Evolutionary conservation across 345 rosid species (phyloP).

Genomic region (Salix caprea): DNA sequence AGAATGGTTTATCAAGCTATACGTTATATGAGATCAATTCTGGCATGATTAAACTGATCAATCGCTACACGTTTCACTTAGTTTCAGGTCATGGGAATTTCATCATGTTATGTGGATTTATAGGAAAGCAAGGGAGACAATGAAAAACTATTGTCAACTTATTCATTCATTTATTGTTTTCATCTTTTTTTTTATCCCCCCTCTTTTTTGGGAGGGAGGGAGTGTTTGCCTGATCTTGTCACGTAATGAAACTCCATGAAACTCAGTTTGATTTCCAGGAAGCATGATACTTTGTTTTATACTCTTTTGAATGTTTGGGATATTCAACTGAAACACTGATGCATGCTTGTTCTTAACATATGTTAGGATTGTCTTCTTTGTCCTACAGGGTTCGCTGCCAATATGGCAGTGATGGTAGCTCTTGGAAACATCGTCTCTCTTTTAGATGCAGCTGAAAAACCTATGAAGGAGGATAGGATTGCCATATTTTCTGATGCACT

Average conservation of each 20-base stretch:
- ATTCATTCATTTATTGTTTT: background rate
- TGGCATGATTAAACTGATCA: background rate
- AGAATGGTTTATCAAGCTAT: too few species aligned
- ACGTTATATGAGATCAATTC: too few species aligned
- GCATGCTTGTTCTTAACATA: slow-evolving; percentile 26
- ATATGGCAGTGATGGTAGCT: slow-evolving; percentile 91
- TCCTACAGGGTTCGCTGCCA: slow-evolving; percentile 95
- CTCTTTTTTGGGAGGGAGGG: too few species aligned
- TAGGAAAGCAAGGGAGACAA: background rate
- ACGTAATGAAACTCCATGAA: background rate
- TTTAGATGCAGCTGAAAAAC: slow-evolving; percentile 41
- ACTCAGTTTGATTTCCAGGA: background rate
- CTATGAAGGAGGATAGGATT: slow-evolving; percentile 50
- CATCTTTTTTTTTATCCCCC: too few species aligned
- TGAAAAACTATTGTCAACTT: background rate
- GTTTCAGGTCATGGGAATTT: background rate
- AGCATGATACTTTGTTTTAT: background rate
- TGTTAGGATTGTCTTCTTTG: slow-evolving; percentile 93
- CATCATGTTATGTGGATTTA: background rate
- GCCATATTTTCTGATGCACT: slow-evolving; percentile 89
- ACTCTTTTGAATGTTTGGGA: background rate
- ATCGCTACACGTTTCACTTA: background rate
- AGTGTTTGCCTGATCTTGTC: background rate
- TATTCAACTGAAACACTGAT: slow-evolving; percentile 22
- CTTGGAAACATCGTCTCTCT: slow-evolving; percentile 77